Base-by-base conservation (phyloP, 2,329 filamentous ascomycete genomes). In the Coniochaeta sp. region DNA sequence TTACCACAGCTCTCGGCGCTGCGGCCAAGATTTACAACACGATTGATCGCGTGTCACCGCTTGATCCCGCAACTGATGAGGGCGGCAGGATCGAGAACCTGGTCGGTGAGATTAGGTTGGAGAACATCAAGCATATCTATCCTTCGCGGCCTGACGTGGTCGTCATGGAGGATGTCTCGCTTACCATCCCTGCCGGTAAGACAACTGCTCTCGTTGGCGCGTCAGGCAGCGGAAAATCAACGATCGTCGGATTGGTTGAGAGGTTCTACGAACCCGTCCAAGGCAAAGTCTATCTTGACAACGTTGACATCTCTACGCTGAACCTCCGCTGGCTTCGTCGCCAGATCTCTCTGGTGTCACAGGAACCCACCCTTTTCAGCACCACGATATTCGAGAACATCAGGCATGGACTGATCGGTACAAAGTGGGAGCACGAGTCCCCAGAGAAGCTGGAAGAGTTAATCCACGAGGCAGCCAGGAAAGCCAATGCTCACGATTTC, bases 401-500 rank as follows among this genome's bases (percentile, higher is more conserved):
- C 68, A 81, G 83, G n/a, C 87, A 96, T 66, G 95, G 95, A 60
- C 79, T 98, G 16, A 91, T 96, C 63, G 95, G 95, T 56, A 96
- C 93, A 1, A 78, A 83, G 60, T 85, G 87, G 64, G 91, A 96
- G 72, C 66, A 85, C 57, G 86, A 85, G 52, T 77, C 80, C 2
- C 83, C 87, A 36, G 88, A 93, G 58, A 84, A 84, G 68, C 85
- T 91, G 61, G 82, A 76, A 58, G 84, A 89, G 60, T 80, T 93
- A 19, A 84, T 98, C 43, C 81, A 89, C 57, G 83, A 90, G 47
- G 95, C 95, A 17, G 91, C 95, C 9, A 90, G 86, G 73, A 96
- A 90, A 81, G 90, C 95, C 16, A 97, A 98, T 67, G 93, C 93
- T 1, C 93, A 98, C 71, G 92, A 96, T 65, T 99, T 99, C 71